phyloP scores from a whole-genome alignment of 805 yeast genomes.

The Saccharomyces mikatae region DNA sequence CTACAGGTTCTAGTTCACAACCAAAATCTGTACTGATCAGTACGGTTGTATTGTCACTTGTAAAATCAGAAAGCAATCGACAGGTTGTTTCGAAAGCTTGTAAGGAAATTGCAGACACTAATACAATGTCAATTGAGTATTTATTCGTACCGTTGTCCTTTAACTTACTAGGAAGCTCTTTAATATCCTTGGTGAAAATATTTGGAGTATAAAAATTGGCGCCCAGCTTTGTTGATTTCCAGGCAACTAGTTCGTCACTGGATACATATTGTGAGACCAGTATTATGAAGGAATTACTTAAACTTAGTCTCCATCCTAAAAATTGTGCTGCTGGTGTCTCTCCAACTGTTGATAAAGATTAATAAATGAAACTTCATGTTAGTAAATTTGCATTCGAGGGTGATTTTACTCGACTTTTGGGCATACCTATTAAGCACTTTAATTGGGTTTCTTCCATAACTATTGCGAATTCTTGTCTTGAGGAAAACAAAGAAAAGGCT shows the following conservation, averaged over 20 bases:
- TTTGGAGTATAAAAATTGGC: conserved; percentile 30
- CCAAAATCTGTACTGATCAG: conserved; percentile 27
- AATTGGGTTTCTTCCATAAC: background rate
- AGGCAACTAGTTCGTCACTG: conserved; percentile 27
- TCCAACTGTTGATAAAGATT: conserved; percentile 15
- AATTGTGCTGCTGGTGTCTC: conserved; percentile 29
- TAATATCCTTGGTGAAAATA: conserved; percentile 20
- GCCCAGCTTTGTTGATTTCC: conserved; percentile 29
- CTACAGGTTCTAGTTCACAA: conserved; percentile 24
- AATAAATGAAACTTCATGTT: background rate
- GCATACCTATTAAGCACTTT: background rate
- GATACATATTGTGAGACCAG: conserved; percentile 25
- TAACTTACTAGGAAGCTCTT: conserved; percentile 10
- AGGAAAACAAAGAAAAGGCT: background rate
- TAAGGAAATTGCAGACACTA: conserved; percentile 24
- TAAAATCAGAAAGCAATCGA: conserved; percentile 11
- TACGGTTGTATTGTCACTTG: conserved; percentile 16
- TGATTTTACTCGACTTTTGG: background rate
- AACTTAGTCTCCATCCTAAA: conserved; percentile 29
- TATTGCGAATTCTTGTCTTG: background rate
- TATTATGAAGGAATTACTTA: conserved; percentile 25
- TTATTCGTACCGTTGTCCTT: conserved; percentile 6
- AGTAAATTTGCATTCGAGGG: background rate
- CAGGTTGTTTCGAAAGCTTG: conserved; percentile 17
- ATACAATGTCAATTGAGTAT: conserved; percentile 21